These are phyloP conservation scores for Xenoacremonium recifei DNA, from an alignment of 2,329 filamentous ascomycete species.

Conservation along the genomic window DNA sequence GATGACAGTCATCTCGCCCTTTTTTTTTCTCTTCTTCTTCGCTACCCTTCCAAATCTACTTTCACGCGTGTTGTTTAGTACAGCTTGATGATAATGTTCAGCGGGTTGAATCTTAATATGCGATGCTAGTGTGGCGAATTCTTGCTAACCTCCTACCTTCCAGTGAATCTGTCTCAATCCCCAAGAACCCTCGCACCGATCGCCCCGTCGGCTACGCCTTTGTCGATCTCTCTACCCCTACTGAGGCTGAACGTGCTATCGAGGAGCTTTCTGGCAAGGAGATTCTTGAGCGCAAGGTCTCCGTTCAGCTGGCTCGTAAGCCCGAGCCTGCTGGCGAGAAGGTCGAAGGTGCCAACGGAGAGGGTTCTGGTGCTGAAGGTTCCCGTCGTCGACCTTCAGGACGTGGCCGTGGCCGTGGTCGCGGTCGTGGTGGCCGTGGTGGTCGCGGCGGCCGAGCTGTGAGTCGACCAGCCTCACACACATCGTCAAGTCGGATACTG, in stretches of 20 bases:
- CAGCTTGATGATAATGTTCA: too few species aligned
- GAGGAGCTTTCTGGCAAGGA: conserved; percentile 94
- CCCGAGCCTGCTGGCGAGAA: conserved; percentile 83
- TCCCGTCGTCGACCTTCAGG: conserved; percentile 62
- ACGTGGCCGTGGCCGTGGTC: conserved; percentile 66
- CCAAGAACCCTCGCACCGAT: conserved; percentile 98
- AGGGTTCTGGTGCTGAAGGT: conserved; percentile 68
- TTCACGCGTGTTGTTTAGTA: too few species aligned
- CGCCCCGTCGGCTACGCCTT: conserved; percentile 98
- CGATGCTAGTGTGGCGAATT: background rate
- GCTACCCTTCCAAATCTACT: too few species aligned
- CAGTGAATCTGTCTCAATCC: conserved; percentile 98
- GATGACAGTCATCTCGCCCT: too few species aligned
- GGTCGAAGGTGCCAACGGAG: conserved; percentile 71
- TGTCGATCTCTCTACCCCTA: conserved; percentile 92
- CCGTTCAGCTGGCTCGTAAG: conserved; percentile 97
- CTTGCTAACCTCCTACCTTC: conserved; percentile 27
- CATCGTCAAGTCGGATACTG: too few species aligned
- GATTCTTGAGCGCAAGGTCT: conserved; percentile 98
- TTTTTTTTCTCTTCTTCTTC: too few species aligned
- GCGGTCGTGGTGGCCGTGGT: conserved; percentile 65
- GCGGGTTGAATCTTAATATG: too few species aligned
- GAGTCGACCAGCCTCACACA: conserved; percentile 24
- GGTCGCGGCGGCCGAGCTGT: conserved; percentile 56
- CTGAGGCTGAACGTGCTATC: conserved; percentile 94